Evolutionary conservation across 805 yeast genomes (phyloP), one percentile per base, ranked within the genome.

Genomic region (Blastobotrys americana): DNA sequence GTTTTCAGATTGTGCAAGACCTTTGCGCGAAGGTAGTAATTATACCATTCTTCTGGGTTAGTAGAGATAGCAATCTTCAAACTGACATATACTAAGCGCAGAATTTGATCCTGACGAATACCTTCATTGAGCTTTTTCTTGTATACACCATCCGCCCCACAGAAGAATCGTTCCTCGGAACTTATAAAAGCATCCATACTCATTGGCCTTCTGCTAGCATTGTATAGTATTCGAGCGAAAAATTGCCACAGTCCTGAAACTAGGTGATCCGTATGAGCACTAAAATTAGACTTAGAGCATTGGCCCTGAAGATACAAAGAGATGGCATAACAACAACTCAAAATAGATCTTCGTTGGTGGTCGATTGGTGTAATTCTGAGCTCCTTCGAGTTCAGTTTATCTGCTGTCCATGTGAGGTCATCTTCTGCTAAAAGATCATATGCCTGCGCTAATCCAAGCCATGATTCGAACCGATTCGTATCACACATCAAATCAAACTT

Each of bases 371-470:
- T 60, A 3, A 65, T 64, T 55, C 82, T 82, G 49, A 79, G 71
- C 4, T 83, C 93, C 0, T 70, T 57, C 0, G 74, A 69, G 42
- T 80, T 80, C 31, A 87, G 64, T 55, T 84, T 84, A 55, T 89
- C 96, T 0, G 95, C 80, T 1, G 90, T 84, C 94, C 96, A 87
- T n/a, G 85, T 78, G 45, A 93, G 64, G 51, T 86, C 96, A 60
- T 88, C 96, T 52, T 90, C 97, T 0, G 83, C 95, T 34, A 84
- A 66, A 46, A 70, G 79, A 0, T 88, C 80, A 53, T 74, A 88
- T 0, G 90, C 80, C 56, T 82, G 87, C 0, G 94, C 96, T 10
- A 93, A 60, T 1, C 86, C 70, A 34, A 78, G 68, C 99, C 99
- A 93, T 5, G 85, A 78, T 61, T 93, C 98, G 39, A 82, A 71